Evolutionary conservation across 495 filamentous ascomycete species (phyloP), one percentile per base, ranked within the genome.

Genomic region (Viridothelium virens): DNA sequence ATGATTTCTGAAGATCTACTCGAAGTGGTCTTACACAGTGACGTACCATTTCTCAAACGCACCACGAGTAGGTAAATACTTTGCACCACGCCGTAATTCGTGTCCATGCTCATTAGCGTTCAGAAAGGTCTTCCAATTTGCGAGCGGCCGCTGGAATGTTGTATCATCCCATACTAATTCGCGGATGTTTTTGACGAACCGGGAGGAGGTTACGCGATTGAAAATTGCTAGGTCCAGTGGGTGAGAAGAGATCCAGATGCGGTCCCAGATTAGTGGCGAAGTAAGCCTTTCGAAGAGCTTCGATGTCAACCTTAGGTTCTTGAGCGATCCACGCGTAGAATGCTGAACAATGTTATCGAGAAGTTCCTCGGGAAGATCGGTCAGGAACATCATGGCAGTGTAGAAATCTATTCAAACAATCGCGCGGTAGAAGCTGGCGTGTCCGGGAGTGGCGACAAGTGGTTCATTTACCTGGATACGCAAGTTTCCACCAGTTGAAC

Each of bases 241-340:
- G 31, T 59, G 53, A 31, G 53, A 59, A 7, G 53, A 59, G 11
- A 59, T 59, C 53, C 53, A 59, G 14, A 59, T 59, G 53, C 53
- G 53, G 18, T 59, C 53, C 53, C 53, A 59, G 11, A 59, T 59
- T 59, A 59, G 18, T 36, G 53, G 53, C 53, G 53, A 59, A 59
- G 53, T 4, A 10, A 59, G 31, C 25, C 53, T 18, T 33, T 59
- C 53, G 18, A 59, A 59, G 31, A 59, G 53, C 31, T 59, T 33
- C 18, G 53, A 59, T 59, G 53, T 59, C 18, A 59, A 14, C 36
- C 53, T 59, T 14, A 59, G 31, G 5, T 59, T 33, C 36, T 59
- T 59, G 2, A 11, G 53, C 53, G 53, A 3, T 36, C 53, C 53
- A 14, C 53, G 53, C 14, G 4, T 34, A 59, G 53, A 6, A 36